Percentiles rank a stretch among this genome's conserved stretches.
Evolutionary conservation across 164 flowering plant species (phyloP).

Genomic region (Piper longum): DNA sequence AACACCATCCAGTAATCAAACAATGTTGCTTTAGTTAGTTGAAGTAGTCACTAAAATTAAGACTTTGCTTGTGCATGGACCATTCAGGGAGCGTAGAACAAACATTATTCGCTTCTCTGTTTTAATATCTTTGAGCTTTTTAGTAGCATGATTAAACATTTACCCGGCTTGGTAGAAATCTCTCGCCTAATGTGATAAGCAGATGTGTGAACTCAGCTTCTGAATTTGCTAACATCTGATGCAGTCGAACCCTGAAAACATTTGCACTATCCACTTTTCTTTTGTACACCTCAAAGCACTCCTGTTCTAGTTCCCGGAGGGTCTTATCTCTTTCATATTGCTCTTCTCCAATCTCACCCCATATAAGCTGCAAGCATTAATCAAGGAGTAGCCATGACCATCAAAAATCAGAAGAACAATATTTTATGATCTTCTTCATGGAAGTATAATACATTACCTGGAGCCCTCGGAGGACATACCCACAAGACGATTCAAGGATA

Average conservation of each 20-base stretch:
- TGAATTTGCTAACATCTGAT: slow-evolving; percentile 65
- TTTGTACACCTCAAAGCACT: slow-evolving; percentile 70
- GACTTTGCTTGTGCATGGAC: too few relatives aligned
- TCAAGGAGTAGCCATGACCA: not conserved
- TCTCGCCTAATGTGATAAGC: slow-evolving; percentile 67
- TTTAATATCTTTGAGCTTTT: too few relatives aligned
- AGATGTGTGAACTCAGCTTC: slow-evolving; percentile 82
- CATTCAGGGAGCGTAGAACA: too few relatives aligned
- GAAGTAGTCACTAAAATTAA: too few relatives aligned
- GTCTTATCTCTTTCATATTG: slow-evolving; percentile 59
- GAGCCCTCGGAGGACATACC: slow-evolving; percentile 75
- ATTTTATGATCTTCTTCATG: not conserved
- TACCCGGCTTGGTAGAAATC: slow-evolving; percentile 76
- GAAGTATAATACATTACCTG: slow-evolving; percentile 23
- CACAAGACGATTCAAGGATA: slow-evolving; percentile 73
- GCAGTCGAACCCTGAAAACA: slow-evolving; percentile 65
- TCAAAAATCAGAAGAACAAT: not conserved
- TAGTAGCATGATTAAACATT: not conserved
- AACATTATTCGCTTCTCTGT: too few relatives aligned
- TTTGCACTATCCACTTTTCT: slow-evolving; percentile 79
- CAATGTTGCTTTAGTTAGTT: too few relatives aligned
- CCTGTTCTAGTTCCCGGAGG: slow-evolving; percentile 67
- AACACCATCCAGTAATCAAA: too few relatives aligned
- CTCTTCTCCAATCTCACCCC: slow-evolving; percentile 94
- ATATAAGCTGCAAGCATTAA: slow-evolving; percentile 44